These are phyloP conservation scores for Amphibolis antarctica DNA, from an alignment of 106 monocot genomes.

Conservation along the genomic window DNA sequence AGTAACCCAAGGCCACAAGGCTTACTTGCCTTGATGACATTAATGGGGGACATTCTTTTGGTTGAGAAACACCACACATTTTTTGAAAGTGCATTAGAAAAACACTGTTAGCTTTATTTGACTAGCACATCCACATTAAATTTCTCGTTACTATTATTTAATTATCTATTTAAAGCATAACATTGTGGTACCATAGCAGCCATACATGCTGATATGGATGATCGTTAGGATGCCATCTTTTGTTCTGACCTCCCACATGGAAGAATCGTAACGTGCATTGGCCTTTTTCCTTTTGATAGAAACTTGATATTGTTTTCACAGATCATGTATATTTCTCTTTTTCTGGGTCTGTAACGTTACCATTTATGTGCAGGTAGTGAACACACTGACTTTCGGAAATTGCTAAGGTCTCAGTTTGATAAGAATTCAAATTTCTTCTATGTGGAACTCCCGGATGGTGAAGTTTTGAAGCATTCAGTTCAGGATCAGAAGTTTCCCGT, in stretches of 20 bases:
- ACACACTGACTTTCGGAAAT: constrained; percentile 19
- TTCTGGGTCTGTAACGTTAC: too few relatives aligned
- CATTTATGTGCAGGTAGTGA: constrained; percentile 26
- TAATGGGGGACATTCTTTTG: too few relatives aligned
- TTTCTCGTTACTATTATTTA: too few relatives aligned
- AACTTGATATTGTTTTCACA: not conserved
- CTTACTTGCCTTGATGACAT: too few relatives aligned
- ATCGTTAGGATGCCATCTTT: not conserved
- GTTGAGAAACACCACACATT: too few relatives aligned
- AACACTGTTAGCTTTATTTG: too few relatives aligned
- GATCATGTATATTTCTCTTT: too few relatives aligned
- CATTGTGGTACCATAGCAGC: too few relatives aligned
- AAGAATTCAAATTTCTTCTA: constrained; percentile 63
- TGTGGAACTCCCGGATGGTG: constrained; percentile 72
- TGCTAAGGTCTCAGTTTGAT: constrained; percentile 49
- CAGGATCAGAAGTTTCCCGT: constrained; percentile 65
- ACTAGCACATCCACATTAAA: too few relatives aligned
- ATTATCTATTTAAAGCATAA: too few relatives aligned
- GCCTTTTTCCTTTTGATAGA: not conserved
- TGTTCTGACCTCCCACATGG: not conserved
- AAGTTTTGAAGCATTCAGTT: constrained; percentile 35
- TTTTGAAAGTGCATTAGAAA: too few relatives aligned
- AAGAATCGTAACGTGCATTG: not conserved
- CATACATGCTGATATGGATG: not conserved
- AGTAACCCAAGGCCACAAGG: too few relatives aligned